A percentile compares a stretch with the other conserved stretches of the same genome.
These are phyloP conservation scores for Porogramme epimiltina DNA, from an alignment of 1,284 basidiomycete species.

Conservation along the genomic window DNA sequence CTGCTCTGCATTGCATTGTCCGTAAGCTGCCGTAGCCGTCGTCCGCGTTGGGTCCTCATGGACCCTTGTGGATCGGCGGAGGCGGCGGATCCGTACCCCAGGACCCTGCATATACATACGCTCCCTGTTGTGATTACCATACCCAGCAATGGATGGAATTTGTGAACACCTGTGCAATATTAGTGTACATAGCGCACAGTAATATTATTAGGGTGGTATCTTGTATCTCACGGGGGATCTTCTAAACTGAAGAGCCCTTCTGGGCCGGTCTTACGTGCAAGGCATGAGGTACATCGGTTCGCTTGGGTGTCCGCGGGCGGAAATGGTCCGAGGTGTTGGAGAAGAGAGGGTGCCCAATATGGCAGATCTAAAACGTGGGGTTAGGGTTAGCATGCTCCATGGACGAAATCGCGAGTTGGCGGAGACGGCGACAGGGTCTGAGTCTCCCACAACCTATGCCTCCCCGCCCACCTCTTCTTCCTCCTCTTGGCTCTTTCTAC, in stretches of 20 bases:
- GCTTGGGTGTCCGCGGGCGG: not conserved
- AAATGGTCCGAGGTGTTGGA: not conserved
- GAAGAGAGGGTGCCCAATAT: not conserved
- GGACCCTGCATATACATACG: constrained; percentile 9
- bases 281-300: no score
- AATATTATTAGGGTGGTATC: constrained; percentile 3
- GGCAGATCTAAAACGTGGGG: not conserved
- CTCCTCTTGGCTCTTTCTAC: constrained; percentile 38
- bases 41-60: no score
- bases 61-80: no score
- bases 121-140: constrained; percentile 8
- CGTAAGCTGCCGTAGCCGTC: not conserved
- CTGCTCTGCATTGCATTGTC: constrained; percentile 3
- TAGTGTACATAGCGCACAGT: constrained; percentile 1
- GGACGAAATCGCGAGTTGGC: no score
- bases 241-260: no score
- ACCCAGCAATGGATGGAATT: constrained; percentile 10
- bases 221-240: no score
- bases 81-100: no score
- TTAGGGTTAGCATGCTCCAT: not conserved
- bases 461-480: constrained; percentile 16
- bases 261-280: no score
- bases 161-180: constrained; percentile 1
- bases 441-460: constrained; percentile 14
- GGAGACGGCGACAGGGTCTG: not conserved